Percentiles rank a stretch among this genome's conserved stretches.
Evolutionary conservation across 2,329 filamentous ascomycete species (phyloP).

Genomic region (Penicillium occitanis): DNA sequence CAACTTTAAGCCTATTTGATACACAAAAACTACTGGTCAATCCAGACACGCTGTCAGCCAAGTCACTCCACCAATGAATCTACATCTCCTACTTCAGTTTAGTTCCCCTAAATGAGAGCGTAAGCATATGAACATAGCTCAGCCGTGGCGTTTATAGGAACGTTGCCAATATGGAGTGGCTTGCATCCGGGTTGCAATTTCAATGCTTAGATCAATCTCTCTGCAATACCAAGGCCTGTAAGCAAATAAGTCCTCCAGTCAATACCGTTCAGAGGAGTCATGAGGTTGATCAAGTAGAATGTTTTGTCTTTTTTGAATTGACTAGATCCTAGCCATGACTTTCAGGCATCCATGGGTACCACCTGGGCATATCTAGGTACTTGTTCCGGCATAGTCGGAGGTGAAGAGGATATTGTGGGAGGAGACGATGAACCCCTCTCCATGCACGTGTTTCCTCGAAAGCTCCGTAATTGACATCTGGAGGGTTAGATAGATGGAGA

Average conservation of each 20-base stretch:
- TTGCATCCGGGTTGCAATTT: not conserved
- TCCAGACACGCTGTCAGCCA: not conserved
- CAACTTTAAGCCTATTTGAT: not conserved
- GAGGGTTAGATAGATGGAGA: not conserved
- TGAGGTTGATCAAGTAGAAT: not conserved
- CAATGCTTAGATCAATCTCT: not conserved
- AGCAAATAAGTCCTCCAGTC: not conserved
- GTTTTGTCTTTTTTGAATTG: not conserved
- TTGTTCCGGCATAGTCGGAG: not conserved
- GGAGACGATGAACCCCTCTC: not conserved
- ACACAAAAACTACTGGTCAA: not conserved
- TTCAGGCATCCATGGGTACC: not conserved
- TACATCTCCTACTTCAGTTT: not conserved
- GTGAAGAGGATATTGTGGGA: not conserved
- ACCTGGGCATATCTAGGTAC: not conserved
- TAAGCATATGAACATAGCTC: not conserved
- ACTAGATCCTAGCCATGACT: not conserved
- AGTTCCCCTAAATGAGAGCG: not conserved
- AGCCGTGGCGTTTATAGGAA: conserved; percentile 1
- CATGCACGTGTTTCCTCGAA: not conserved
- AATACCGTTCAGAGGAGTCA: not conserved
- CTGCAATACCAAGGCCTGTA: not conserved
- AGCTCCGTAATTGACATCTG: not conserved
- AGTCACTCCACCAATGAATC: not conserved
- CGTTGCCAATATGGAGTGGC: conserved; percentile 4